Base-by-base conservation (phyloP, 2,329 filamentous ascomycete species). In the Gyromitra esculenta region DNA sequence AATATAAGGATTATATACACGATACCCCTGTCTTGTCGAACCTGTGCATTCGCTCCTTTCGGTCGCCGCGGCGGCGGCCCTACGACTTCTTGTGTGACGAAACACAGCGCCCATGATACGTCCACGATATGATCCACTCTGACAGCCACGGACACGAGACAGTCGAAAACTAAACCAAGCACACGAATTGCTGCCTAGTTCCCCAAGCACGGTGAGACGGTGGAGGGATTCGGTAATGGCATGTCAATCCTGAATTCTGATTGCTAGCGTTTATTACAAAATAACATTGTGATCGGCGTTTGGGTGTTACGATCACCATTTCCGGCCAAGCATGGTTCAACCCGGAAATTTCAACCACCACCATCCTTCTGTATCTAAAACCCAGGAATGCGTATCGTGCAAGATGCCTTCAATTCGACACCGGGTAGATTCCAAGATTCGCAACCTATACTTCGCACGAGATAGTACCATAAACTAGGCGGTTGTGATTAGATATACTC, bases 381-480 rank as follows among this genome's bases (percentile, higher is more conserved):
- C 35, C 57, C 57, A 43, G 57, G 57, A 21, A 41, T n/a, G 13
- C 43, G 35, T 41, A 3, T 39, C 13, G 25, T 21, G 31, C 63
- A 65, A 52, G 63, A 52, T 65, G 41, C 45, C 45, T 52, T 39
- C 13, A 21, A 9, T 31, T 52, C n/a, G 31, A n/a, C 45, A n/a
- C 31, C 35, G 48, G 63, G 48, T 56, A 31, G 63, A n/a, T 41
- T 66, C n/a, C 63, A n/a, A 66, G 37, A 7, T 60, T 18, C 4
- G 25, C 37, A 9, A 8, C 35, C 9, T 15, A 54, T 6, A n/a
- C 45, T 52, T 52, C 21, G 48, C 18, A 63, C 21, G 18, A 63
- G 60, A 63, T 48, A 63, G 60, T 31, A 15, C 41, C 60, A 63
- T 15, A 63, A 45, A 63, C 60, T 21, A 63, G 60, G 62, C 25